Evolutionary conservation across 78 protist genomes (phyloP), one percentile per base, ranked within the genome.

Genomic region (Anaeramoeba flamelloides): DNA sequence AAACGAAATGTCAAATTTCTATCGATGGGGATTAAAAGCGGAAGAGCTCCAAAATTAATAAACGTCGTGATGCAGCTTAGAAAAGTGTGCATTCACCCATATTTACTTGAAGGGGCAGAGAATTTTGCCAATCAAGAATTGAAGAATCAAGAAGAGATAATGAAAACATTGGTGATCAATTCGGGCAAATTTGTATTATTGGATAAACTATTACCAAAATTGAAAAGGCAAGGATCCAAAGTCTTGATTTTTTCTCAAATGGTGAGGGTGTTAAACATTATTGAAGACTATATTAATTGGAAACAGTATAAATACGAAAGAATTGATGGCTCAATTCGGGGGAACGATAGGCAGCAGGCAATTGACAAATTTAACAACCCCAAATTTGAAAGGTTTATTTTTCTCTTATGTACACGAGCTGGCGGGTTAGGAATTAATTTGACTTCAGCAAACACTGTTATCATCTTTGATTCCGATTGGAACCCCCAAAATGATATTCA

Each of bases 361-460:
- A 84, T 85, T 31, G 82, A 3, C 36, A 34, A 76, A 26, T 89
- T 89, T 81, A 87, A 84, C 78, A 83, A 36, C 17, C 34, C 34
- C 1, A 77, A 36, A 4, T 33, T 38, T 77, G 34, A 34, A 34
- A 38, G 76, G 39, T 82, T 77, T 40, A 38, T 80, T 22, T 41
- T 80, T 32, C 69, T 80, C 34, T 36, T 80, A 3, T 75, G 81
- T 32, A 80, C 87, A 41, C 77, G 81, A 53, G 89, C 90, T 2
- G 89, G 89, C 3, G 93, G 93, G 22, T 3, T 87, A n/a, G 95
- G 95, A 34, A 36, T 92, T 75, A 92, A 90, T 36, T 88, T 92
- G 74, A 65, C 79, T 36, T 74, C 88, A 0, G 95, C 95, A 1
- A 76, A 85, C 41, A 79, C 81, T 4, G 91, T 90, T 77, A 87